Evolutionary conservation across 2,329 filamentous ascomycete species (phyloP).

Genomic region (Ramularia collo-cygni): DNA sequence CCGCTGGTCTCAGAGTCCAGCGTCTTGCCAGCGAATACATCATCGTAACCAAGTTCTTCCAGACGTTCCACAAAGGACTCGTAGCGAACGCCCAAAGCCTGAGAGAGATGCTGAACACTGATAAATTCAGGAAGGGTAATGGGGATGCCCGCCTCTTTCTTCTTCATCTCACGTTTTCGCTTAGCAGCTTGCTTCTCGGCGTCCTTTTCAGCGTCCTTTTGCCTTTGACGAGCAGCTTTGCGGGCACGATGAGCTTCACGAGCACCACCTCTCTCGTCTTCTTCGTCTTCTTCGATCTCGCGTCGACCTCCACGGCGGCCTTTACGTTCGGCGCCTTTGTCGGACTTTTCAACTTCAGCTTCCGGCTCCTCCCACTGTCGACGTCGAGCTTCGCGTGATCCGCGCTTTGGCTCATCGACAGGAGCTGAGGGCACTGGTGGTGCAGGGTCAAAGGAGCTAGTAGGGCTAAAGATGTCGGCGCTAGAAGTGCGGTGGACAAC

Average conservation of each 20-base stretch:
- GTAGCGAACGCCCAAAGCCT: slow-evolving; percentile 63
- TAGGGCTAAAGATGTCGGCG: no score
- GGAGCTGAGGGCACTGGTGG: no score
- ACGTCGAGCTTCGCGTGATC: slow-evolving; percentile 9
- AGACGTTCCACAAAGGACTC: slow-evolving; percentile 69
- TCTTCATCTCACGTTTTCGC: slow-evolving; percentile 21
- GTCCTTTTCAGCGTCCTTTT: slow-evolving; percentile 17
- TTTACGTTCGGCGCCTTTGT: slow-evolving; percentile 8
- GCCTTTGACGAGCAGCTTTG: slow-evolving; percentile 17
- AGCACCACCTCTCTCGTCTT: slow-evolving; percentile 22
- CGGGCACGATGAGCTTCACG: slow-evolving; percentile 22
- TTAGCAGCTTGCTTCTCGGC: slow-evolving; percentile 18
- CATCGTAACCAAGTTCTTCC: slow-evolving; percentile 81
- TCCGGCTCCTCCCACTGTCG: slow-evolving; percentile 14
- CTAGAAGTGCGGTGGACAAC: no score
- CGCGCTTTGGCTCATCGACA: slow-evolving; percentile 1
- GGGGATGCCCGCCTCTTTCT: slow-evolving; percentile 42
- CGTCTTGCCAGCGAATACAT: slow-evolving; percentile 73
- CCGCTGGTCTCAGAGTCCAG: slow-evolving; percentile 86
- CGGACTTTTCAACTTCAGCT: slow-evolving; percentile 12
- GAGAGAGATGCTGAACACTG: slow-evolving; percentile 74
- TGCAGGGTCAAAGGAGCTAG: no score
- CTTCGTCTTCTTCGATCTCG: slow-evolving; percentile 22
- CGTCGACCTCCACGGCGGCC: slow-evolving; percentile 12
- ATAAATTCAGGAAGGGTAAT: slow-evolving; percentile 88